These are phyloP conservation scores for Sporothrix curviconia DNA, from an alignment of 2,329 filamentous ascomycete genomes.

Conservation along the genomic window DNA sequence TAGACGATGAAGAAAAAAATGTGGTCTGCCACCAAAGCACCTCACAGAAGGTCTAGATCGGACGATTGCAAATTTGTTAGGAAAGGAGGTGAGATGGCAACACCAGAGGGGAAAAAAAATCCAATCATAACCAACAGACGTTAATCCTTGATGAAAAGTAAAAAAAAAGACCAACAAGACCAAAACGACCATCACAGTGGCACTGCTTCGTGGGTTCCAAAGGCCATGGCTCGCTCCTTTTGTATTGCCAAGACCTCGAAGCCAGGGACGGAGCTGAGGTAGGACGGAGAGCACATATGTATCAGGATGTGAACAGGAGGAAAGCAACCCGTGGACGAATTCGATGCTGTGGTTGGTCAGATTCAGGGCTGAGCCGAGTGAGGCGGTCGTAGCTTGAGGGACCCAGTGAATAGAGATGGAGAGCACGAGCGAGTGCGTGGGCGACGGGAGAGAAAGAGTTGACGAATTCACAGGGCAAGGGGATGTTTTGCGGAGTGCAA, in stretches of 20 bases:
- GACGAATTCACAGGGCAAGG: not conserved
- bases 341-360: slow-evolving; percentile 10
- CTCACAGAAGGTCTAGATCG: not conserved
- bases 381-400: not conserved
- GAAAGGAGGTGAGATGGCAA: not conserved
- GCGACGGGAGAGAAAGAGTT: not conserved
- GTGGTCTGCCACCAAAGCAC: not conserved
- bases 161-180: not conserved
- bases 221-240: slow-evolving; percentile 6
- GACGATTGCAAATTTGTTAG: not conserved
- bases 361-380: not conserved
- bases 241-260: slow-evolving; percentile 13
- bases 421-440: not conserved
- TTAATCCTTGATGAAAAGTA: too few relatives aligned
- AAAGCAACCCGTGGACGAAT: slow-evolving; percentile 14
- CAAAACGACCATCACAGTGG: not conserved
- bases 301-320: not conserved
- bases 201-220: not conserved
- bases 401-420: not conserved
- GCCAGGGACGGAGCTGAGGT: not conserved
- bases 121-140: too few relatives aligned
- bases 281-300: not conserved
- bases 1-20: too few relatives aligned
- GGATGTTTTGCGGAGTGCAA: not conserved
- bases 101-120: not conserved